Conservation (phyloP, 1,284 basidiomycete genomes). For the Fomitopsis pinicola region DNA sequence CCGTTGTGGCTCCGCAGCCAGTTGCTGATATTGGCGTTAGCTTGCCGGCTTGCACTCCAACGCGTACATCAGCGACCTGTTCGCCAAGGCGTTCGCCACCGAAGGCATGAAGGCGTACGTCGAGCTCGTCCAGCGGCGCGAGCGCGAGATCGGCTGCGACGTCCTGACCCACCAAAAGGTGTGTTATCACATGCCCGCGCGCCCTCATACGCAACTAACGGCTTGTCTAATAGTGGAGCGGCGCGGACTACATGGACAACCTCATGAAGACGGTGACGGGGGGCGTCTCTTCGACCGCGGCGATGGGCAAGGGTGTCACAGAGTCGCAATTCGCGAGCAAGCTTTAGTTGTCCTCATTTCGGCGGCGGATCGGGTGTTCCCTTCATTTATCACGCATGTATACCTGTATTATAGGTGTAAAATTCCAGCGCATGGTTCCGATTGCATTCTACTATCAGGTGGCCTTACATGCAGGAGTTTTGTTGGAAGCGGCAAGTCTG, state of each 20-base stretch:
- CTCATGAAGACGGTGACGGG: slow-evolving; percentile 94
- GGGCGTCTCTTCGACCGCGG: slow-evolving; percentile 91
- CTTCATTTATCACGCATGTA: neutral
- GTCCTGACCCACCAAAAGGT: slow-evolving; percentile 89
- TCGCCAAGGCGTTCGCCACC: slow-evolving; percentile 83
- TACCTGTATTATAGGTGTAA: neutral
- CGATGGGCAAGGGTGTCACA: slow-evolving; percentile 94
- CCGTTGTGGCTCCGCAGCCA: neutral
- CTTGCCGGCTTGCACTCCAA: slow-evolving; percentile 96
- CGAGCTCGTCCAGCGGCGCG: slow-evolving; percentile 79
- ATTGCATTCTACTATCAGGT: no score
- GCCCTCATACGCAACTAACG: neutral
- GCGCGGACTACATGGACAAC: slow-evolving; percentile 90
- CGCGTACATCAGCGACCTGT: slow-evolving; percentile 93
- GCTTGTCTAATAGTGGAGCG: slow-evolving; percentile 71
- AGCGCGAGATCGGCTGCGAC: slow-evolving; percentile 87
- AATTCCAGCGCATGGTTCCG: neutral
- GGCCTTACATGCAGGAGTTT: no score
- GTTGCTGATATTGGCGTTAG: slow-evolving; percentile 33
- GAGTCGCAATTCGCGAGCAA: slow-evolving; percentile 78
- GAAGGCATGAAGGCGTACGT: slow-evolving; percentile 95
- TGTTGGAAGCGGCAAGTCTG: no score
- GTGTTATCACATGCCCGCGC: slow-evolving; percentile 12
- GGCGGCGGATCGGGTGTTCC: neutral
- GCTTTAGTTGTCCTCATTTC: slow-evolving; percentile 33